Evolutionary conservation across 495 filamentous ascomycete species (phyloP).

Genomic region (Aspergillus biplanus): DNA sequence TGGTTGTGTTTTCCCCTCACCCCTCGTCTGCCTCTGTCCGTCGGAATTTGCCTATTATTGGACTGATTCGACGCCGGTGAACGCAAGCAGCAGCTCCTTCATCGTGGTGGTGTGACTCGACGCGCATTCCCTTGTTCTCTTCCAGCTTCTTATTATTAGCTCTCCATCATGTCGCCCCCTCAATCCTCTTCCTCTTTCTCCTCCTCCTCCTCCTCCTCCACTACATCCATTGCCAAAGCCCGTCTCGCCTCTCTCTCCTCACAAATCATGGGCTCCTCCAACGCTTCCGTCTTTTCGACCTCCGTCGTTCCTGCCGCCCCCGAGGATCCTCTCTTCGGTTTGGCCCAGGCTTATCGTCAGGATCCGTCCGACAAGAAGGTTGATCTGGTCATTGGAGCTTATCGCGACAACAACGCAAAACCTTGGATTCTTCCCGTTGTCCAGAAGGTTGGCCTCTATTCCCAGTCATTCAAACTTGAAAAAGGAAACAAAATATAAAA

Average conservation of each 20-base stretch:
- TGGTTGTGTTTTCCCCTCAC: neutral
- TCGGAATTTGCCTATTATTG: constrained; percentile 17
- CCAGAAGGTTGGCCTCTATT: constrained; percentile 69
- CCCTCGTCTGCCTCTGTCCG: neutral
- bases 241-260: constrained; percentile 47
- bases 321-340: constrained; percentile 92
- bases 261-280: constrained; percentile 51
- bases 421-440: constrained; percentile 98
- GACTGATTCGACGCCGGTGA: constrained; percentile 26
- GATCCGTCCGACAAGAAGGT: constrained; percentile 88
- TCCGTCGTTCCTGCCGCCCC: constrained; percentile 86
- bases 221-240: constrained; percentile 31
- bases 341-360: constrained; percentile 85
- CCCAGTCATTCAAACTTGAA: too few species aligned
- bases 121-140: neutral
- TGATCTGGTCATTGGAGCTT: constrained; percentile 95
- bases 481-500: neutral
- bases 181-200: constrained; percentile 23
- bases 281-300: constrained; percentile 71
- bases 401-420: constrained; percentile 92
- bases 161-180: constrained; percentile 27
- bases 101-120: constrained; percentile 28
- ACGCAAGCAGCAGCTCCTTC: constrained; percentile 28
- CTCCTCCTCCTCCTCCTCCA: constrained; percentile 30
- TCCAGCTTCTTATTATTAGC: too few species aligned